These are phyloP conservation scores for Claviceps pazoutovae DNA, from an alignment of 2,329 filamentous ascomycete species.

Conservation along the genomic window DNA sequence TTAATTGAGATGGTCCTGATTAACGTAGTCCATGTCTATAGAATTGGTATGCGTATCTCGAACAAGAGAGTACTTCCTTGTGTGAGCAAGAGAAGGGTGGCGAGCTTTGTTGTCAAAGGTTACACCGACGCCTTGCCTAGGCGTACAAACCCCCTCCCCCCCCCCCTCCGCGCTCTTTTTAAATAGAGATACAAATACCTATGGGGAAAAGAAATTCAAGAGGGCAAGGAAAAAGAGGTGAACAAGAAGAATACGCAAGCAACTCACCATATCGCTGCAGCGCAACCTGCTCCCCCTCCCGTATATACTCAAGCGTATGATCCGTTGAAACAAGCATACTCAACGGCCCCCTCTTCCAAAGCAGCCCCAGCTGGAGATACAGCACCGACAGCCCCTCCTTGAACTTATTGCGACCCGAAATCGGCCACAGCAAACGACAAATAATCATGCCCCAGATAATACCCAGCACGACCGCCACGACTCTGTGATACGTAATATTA, in stretches of 20 bases:
- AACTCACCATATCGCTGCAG: constrained; percentile 58
- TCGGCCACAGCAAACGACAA: constrained; percentile 84
- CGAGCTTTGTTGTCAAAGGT: too few relatives aligned
- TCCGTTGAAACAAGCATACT: constrained; percentile 53
- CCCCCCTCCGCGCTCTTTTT: too few relatives aligned
- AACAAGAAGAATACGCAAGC: background rate
- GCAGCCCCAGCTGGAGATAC: constrained; percentile 86
- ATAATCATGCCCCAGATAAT: constrained; percentile 87
- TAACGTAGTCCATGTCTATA: too few relatives aligned
- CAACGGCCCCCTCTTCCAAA: constrained; percentile 90
- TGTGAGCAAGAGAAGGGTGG: too few relatives aligned
- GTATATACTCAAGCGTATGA: constrained; percentile 57
- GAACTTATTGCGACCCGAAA: constrained; percentile 76
- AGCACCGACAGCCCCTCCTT: constrained; percentile 81
- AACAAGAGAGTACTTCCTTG: too few relatives aligned
- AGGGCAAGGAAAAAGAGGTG: background rate
- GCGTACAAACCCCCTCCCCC: too few relatives aligned
- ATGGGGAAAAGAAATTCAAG: background rate
- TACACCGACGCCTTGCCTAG: too few relatives aligned
- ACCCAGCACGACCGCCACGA: constrained; percentile 72
- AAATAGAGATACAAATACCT: background rate
- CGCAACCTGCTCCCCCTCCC: constrained; percentile 72
- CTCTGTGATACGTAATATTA: constrained; percentile 77
- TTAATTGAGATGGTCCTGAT: background rate
- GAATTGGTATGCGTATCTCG: too few relatives aligned